Evolutionary conservation across 495 filamentous ascomycete genomes (phyloP), one percentile per base, ranked within the genome.

Genomic region (Hyaloscypha bicolor): DNA sequence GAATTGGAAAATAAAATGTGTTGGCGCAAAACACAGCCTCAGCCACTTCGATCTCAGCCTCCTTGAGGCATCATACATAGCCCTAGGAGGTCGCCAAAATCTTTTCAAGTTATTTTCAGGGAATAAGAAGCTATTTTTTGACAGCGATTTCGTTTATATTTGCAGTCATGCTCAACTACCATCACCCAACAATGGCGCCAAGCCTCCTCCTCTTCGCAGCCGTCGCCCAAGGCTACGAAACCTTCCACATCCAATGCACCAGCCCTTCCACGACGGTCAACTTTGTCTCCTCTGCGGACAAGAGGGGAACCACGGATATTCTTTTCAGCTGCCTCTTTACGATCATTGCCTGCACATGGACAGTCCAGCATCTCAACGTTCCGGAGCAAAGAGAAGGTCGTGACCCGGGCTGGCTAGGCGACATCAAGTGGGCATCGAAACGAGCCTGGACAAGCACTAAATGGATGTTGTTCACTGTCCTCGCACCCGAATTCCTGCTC

Each of bases 261-360:
- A 6, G 25, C 21, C 66, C 66, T n/a, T 35, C 52, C 5, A 25
- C 32, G 14, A 9, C 33, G 33, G 55, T 37, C 16, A 64, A 69
- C 58, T 70, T 62, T 45, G 68, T 70, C 51, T 62, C 57, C 4
- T 56, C 63, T 21, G 21, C 56, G 19, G 39, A 70, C 22, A 55
- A 19, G 11, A 55, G 68, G 6, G 63, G 68, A 5, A 70, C 63
- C 4, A n/a, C 66, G 14, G 53, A 57, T 21, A 70, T 70, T 5
- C 57, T 70, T 19, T 66, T 57, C 57, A 66, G 51, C 31, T 76
- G 68, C 39, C 63, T 76, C 9, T 74, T 69, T 33, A 74, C 72
- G 42, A 71, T 76, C 29, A 25, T 77, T 32, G 67, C 67, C 33
- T 77, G 74, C 60, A 77, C 74, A 55, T 77, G 74, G 74, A 72